Conservation (phyloP, 202 grass and related monocot genomes). For the Schoenoplectus tabernaemontani region DNA sequence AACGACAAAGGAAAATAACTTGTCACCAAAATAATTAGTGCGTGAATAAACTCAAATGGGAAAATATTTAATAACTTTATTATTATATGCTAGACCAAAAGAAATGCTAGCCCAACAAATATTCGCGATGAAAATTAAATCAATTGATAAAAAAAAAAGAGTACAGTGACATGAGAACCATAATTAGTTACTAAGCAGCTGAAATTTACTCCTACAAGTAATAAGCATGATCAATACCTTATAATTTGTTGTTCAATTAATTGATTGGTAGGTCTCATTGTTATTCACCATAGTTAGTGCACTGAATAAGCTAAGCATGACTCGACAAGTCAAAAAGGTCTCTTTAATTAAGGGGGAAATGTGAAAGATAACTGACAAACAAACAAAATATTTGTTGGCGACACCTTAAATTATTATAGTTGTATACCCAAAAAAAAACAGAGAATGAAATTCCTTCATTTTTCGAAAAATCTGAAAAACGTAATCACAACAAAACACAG, state of each 20-base stretch:
- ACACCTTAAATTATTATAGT: background rate
- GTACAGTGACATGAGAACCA: background rate
- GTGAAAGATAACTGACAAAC: background rate
- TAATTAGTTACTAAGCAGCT: background rate
- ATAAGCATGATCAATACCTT: too few relatives aligned
- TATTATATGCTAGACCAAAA: background rate
- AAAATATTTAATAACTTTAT: background rate
- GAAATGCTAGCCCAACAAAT: background rate
- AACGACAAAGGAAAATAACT: background rate
- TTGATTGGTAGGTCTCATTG: too few relatives aligned
- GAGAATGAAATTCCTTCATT: background rate
- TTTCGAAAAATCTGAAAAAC: background rate
- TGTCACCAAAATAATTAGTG: conserved; percentile 9
- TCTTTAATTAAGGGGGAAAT: background rate
- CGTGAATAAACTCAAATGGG: background rate
- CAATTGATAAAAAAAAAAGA: background rate
- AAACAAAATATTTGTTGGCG: background rate
- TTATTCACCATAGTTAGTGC: background rate
- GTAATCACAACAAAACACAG: background rate
- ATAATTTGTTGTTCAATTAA: background rate
- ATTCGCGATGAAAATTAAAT: background rate
- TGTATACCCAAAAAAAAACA: background rate
- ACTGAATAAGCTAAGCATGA: background rate
- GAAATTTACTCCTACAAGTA: background rate
- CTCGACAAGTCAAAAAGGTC: background rate